Evolutionary conservation across 2,329 filamentous ascomycete genomes (phyloP), one percentile per base, ranked within the genome.

Genomic region (Beauveria asiatica): DNA sequence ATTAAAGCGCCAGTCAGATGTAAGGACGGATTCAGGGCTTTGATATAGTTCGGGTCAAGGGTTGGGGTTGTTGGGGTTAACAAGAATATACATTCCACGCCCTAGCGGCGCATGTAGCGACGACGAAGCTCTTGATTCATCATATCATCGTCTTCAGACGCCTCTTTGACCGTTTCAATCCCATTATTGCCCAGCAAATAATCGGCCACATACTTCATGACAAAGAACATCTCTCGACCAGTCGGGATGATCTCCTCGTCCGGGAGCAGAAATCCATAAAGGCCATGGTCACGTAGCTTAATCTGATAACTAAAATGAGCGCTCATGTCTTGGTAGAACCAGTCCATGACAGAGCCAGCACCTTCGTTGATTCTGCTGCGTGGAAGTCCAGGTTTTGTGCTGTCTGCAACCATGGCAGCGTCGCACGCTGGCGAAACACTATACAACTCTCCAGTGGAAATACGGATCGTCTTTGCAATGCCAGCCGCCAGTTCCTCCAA

Each of bases 281-380:
- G 94, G 10, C 94, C 94, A 0, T 89, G 94, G 71, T 99, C 94
- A 53, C 94, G 82, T 30, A 99, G 78, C 76, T 97, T 97, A 74
- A 94, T 88, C 78, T 97, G 94, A 72, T 95, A 97, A 61, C 91
- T 89, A 71, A 90, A 96, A 64, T 84, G 86, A 19, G 93, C 89
- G 51, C 81, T 78, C 63, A 97, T 75, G 67, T 95, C 88, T 67
- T 96, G 90, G 71, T 96, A 96, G 74, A 99, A 96, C 85, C 90
- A 97, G 73, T 97, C 94, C 46, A 97, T 84, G 1, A 90, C 90
- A 53, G 89, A 92, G 3, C 93, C 93, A 44, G 93, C 92, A 3
- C 87, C 85, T 0, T 83, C 83, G 70, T 94, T 89, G 63, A 92
- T 83, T 44, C 84, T 78, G 3, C 70, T 65, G 66, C 66, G 67